A percentile compares a stretch with the other conserved stretches of the same genome.
phyloP scores from a whole-genome alignment of 148 eudicot species.

The Selenicereus undatus region DNA sequence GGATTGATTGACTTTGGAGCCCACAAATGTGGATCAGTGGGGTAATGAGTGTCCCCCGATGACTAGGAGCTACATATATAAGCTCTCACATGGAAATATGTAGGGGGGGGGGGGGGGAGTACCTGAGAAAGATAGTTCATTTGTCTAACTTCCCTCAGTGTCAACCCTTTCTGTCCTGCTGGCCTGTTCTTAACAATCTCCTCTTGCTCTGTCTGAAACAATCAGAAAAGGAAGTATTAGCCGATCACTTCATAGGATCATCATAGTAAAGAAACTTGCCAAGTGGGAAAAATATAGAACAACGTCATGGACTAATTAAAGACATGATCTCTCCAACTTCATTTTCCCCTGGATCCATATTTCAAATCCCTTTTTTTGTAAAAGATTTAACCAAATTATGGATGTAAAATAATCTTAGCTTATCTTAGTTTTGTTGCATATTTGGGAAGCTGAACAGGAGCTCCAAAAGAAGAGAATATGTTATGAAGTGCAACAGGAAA shows the following conservation, averaged over 20 bases:
- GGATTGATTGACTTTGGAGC: background rate
- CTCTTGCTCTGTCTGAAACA: slow-evolving; percentile 73
- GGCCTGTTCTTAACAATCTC: slow-evolving; percentile 53
- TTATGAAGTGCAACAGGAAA: background rate
- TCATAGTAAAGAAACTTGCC: background rate
- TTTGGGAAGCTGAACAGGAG: too few species aligned
- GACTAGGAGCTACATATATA: too few species aligned
- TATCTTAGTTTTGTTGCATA: background rate
- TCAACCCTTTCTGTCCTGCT: slow-evolving; percentile 55
- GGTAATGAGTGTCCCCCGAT: too few species aligned
- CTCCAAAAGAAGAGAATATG: too few species aligned
- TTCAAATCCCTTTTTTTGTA: background rate
- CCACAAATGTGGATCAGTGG: too few species aligned
- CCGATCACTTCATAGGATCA: background rate
- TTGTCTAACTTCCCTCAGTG: slow-evolving; percentile 59
- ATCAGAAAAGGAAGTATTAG: background rate
- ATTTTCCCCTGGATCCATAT: background rate
- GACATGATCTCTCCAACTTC: background rate
- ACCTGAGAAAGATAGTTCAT: slow-evolving; percentile 81
- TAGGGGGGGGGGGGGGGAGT: too few species aligned
- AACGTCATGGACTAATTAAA: background rate
- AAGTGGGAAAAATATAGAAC: background rate
- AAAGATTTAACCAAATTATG: background rate
- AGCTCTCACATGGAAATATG: too few species aligned
- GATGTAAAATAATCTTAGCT: background rate